phyloP scores from a whole-genome alignment of 768 basidiomycete species.

The Suillus ampliporus region DNA sequence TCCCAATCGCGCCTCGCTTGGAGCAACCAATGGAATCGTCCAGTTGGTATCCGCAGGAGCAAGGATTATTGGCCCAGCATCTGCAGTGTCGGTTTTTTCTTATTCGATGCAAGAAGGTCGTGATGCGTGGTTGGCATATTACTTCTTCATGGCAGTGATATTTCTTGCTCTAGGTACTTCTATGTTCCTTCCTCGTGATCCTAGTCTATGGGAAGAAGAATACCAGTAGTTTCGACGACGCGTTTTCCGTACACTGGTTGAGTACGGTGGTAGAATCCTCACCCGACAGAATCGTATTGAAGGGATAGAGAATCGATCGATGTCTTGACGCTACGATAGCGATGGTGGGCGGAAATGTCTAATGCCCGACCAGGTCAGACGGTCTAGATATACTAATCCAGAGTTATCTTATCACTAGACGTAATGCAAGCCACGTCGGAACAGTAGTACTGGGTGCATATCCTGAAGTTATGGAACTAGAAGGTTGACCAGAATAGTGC shows the following conservation, averaged over 20 bases:
- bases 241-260: too few species aligned
- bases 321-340: too few species aligned
- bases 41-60: not conserved
- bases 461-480: slow-evolving; percentile 67
- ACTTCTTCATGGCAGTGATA: not conserved
- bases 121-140: not conserved
- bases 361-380: too few species aligned
- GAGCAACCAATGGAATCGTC: not conserved
- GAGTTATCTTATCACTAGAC: too few species aligned
- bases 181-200: not conserved
- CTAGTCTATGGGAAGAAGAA: not conserved
- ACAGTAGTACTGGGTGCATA: slow-evolving; percentile 53
- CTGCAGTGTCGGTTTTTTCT: not conserved
- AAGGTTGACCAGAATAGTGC: slow-evolving; percentile 91
- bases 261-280: too few species aligned
- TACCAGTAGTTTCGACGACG: not conserved
- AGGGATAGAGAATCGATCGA: too few species aligned
- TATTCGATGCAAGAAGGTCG: not conserved
- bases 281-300: too few species aligned
- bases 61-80: not conserved
- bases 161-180: not conserved
- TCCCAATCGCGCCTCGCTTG: slow-evolving; percentile 1
- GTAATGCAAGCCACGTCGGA: too few species aligned
- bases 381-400: too few species aligned
- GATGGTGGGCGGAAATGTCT: too few species aligned